Percentiles rank a stretch among this genome's conserved stretches.
Evolutionary conservation across 345 rosid genomes (phyloP).

Genomic region (Crucihimalaya himalaica): DNA sequence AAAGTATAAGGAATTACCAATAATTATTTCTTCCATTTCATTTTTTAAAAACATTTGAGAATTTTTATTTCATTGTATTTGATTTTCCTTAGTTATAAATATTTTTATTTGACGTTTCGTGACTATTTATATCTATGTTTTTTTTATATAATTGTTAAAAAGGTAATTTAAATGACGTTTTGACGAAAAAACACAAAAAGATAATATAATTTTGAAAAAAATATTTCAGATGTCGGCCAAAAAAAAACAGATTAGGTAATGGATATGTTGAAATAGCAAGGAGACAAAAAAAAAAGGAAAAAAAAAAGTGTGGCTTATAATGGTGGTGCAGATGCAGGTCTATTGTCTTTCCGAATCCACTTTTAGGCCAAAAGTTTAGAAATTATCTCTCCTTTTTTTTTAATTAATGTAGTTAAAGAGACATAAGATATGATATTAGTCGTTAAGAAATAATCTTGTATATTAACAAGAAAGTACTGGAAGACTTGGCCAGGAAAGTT

Average conservation of each 20-base stretch:
- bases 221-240: conserved; percentile 6
- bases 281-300: too few species aligned
- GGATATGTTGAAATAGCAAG: background rate
- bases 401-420: background rate
- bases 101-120: too few species aligned
- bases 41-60: too few species aligned
- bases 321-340: background rate
- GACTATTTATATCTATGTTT: too few species aligned
- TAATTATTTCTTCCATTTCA: background rate
- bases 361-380: background rate
- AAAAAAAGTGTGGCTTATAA: background rate
- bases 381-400: background rate
- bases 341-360: conserved; percentile 10
- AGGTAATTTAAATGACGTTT: too few species aligned
- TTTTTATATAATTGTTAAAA: too few species aligned
- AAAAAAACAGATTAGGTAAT: background rate
- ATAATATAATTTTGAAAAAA: background rate
- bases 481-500: background rate
- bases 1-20: background rate
- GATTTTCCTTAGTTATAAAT: too few species aligned
- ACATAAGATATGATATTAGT: background rate
- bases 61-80: too few species aligned
- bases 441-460: background rate
- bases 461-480: too few species aligned
- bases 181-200: too few species aligned